These are phyloP conservation scores for Coemansia sp. DNA, from an alignment of 192 early-diverging fungal species.

Conservation along the genomic window DNA sequence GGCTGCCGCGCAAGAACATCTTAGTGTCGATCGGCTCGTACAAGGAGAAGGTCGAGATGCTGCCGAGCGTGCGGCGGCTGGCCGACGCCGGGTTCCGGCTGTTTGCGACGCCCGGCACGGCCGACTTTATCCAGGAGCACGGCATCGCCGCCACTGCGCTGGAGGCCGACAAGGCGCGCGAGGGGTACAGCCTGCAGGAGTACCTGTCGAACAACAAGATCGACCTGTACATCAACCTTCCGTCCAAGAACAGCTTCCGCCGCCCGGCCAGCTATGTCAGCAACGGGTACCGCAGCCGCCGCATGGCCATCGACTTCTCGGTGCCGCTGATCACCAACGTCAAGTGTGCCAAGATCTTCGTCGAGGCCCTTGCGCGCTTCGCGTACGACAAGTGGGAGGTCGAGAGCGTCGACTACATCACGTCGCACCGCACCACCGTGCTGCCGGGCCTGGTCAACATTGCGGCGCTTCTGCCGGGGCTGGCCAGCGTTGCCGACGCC, in stretches of 20 bases:
- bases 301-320: conserved; percentile 97
- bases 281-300: conserved; percentile 90
- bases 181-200: conserved; percentile 91
- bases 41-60: conserved; percentile 98
- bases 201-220: conserved; percentile 96
- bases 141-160: conserved; percentile 88
- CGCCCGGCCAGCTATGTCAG: conserved; percentile 93
- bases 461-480: conserved; percentile 62
- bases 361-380: conserved; percentile 89
- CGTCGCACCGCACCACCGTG: conserved; percentile 77
- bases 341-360: conserved; percentile 98
- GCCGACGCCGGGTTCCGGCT: conserved; percentile 85
- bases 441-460: conserved; percentile 91
- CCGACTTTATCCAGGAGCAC: conserved; percentile 96
- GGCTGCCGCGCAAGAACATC: conserved; percentile 93
- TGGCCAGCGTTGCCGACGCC: conserved; percentile 55
- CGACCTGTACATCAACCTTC: conserved; percentile 98
- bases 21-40: conserved; percentile 95
- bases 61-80: conserved; percentile 84
- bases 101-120: conserved; percentile 96
- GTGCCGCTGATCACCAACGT: conserved; percentile 98
- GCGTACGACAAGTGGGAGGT: conserved; percentile 65
- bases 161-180: conserved; percentile 65
- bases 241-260: conserved; percentile 95
- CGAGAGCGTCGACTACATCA: conserved; percentile 85